phyloP scores from a whole-genome alignment of 352 stramenopile genomes.

The Phytophthora chlamydospora region DNA sequence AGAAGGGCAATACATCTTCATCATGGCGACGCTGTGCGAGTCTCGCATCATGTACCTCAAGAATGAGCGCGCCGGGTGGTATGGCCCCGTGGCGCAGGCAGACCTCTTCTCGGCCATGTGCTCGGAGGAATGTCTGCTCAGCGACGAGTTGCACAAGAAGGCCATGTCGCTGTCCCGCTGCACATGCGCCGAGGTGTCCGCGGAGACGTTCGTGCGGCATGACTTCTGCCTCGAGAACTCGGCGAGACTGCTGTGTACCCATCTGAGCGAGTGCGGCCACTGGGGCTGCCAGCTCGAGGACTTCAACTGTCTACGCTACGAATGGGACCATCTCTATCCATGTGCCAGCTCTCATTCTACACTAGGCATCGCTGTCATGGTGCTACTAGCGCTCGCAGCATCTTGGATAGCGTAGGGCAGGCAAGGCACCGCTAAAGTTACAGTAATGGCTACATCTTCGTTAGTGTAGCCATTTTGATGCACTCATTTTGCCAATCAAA shows the following conservation, averaged over 20 bases:
- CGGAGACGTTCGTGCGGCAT: conserved; percentile 62
- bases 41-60: conserved; percentile 80
- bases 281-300: conserved; percentile 89
- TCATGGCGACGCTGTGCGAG: conserved; percentile 76
- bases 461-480: not conserved
- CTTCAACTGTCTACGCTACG: conserved; percentile 92
- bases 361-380: conserved; percentile 12
- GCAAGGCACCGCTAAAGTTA: conserved; percentile 10
- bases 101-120: conserved; percentile 86
- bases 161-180: conserved; percentile 82
- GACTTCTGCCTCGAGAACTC: conserved; percentile 88
- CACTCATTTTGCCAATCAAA: conserved; percentile 20
- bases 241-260: conserved; percentile 81
- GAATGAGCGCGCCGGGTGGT: conserved; percentile 57
- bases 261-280: conserved; percentile 86
- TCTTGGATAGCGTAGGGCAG: conserved; percentile 25
- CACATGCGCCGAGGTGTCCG: conserved; percentile 82
- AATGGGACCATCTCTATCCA: conserved; percentile 81
- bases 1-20: conserved; percentile 68
- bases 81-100: conserved; percentile 64
- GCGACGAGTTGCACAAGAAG: conserved; percentile 77
- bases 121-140: conserved; percentile 81
- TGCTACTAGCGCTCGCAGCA: conserved; percentile 21
- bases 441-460: conserved; percentile 28
- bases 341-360: conserved; percentile 35